phyloP scores from a whole-genome alignment of 1,139 yeast genomes.

The Geotrichum carabidarum region DNA sequence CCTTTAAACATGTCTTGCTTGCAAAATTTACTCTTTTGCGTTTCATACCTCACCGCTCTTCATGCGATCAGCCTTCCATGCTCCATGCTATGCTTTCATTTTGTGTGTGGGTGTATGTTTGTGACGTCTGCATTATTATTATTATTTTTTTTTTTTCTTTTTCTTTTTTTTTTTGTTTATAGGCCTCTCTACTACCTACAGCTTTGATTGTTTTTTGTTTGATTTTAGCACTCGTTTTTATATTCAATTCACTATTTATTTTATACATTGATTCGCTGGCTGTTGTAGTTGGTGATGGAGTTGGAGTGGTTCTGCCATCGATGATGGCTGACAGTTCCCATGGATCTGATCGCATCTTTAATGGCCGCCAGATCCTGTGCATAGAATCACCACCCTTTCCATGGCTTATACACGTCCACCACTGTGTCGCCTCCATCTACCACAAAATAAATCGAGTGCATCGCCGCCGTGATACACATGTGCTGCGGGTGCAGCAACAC shows the following conservation, averaged over 20 bases:
- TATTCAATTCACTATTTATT: neutral
- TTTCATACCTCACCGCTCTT: neutral
- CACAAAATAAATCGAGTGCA: slow-evolving; percentile 55
- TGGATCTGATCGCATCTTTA: neutral
- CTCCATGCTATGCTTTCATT: too few species aligned
- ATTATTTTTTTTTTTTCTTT: too few species aligned
- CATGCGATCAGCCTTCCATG: too few species aligned
- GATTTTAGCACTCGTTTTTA: neutral
- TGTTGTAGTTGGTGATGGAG: neutral
- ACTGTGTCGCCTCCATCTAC: slow-evolving; percentile 48
- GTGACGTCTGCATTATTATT: too few species aligned
- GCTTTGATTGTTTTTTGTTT: neutral
- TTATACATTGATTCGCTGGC: neutral
- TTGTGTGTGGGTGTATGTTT: too few species aligned
- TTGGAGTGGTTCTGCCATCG: too few species aligned
- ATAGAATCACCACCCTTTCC: slow-evolving; percentile 48
- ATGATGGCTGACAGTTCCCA: too few species aligned
- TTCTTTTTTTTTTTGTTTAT: too few species aligned
- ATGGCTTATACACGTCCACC: slow-evolving; percentile 67
- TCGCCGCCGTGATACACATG: slow-evolving; percentile 65
- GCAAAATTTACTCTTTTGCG: neutral
- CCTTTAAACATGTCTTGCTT: neutral
- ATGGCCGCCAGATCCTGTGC: too few species aligned
- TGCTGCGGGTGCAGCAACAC: slow-evolving; percentile 65
- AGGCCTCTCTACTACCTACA: too few species aligned